A percentile compares a stretch with the other conserved stretches of the same genome.
Evolutionary conservation across 1,139 yeast species (phyloP).

Genomic region (Pichia terricola): DNA sequence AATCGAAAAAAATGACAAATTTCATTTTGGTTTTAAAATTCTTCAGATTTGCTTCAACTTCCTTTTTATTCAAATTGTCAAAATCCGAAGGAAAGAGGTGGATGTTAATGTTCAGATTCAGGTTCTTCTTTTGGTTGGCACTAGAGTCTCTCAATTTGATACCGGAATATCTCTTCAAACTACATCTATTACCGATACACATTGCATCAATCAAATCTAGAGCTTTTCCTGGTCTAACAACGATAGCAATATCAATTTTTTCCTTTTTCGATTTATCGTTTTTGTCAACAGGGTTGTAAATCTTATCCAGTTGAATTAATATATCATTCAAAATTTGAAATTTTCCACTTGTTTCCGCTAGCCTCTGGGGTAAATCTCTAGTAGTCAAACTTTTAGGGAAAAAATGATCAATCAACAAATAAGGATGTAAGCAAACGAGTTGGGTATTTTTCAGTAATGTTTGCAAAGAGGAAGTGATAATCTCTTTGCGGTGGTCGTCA

Average conservation of each 20-base stretch:
- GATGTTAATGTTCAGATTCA: slow-evolving; percentile 23
- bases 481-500: slow-evolving; percentile 14
- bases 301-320: slow-evolving; percentile 31
- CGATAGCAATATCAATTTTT: slow-evolving; percentile 37
- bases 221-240: slow-evolving; percentile 49
- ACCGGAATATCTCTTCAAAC: slow-evolving; percentile 62
- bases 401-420: slow-evolving; percentile 70
- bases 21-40: slow-evolving; percentile 18
- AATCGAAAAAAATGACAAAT: slow-evolving; percentile 61
- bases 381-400: slow-evolving; percentile 74
- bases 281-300: slow-evolving; percentile 17
- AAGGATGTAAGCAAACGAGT: slow-evolving; percentile 83
- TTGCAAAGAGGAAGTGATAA: slow-evolving; percentile 57
- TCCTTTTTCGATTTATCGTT: slow-evolving; percentile 6
- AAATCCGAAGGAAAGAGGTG: slow-evolving; percentile 42
- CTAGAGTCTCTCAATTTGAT: slow-evolving; percentile 26
- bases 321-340: slow-evolving; percentile 60
- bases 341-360: slow-evolving; percentile 82
- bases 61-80: slow-evolving; percentile 27
- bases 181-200: slow-evolving; percentile 57
- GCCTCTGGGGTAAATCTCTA: slow-evolving; percentile 65
- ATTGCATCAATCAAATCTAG: slow-evolving; percentile 75
- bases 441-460: slow-evolving; percentile 70
- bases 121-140: slow-evolving; percentile 31
- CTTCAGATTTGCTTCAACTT: slow-evolving; percentile 1